Evolutionary conservation across 352 stramenopile species (phyloP), one percentile per base, ranked within the genome.

Genomic region (Pseudoperonospora humuli): DNA sequence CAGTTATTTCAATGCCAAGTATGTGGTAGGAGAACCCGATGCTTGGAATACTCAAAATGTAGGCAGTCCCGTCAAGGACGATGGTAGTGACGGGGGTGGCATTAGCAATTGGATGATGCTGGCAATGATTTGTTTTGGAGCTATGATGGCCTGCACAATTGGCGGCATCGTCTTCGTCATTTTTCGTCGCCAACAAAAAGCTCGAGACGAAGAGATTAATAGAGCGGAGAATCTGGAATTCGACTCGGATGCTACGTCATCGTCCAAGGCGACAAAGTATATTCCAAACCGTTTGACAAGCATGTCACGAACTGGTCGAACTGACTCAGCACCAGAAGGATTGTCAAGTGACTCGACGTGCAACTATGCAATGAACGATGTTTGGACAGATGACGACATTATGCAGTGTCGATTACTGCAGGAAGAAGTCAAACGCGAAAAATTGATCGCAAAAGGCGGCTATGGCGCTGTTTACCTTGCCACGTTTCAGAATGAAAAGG

Each of bases 381-480:
- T 90, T 9, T 70, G 77, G 7, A 84, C 64, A 13, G 72, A 89
- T 37, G 67, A 82, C 18, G 39, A 70, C 11, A 55, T 89, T 11
- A 39, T 81, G 15, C 58, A 67, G 21, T 76, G 61, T 25, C 56
- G 77, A 7, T 37, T 89, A 28, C 47, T 69, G 2, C 57, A 71
- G 18, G 55, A 67, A 29, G 71, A 84, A 35, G 61, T 89, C 10
- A 44, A 62, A 14, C 48, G 70, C n/a, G 47, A 53, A 3, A 39
- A 67, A 5, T 19, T 66, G 39, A 37, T 86, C 15, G 72, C 73
- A 0, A 66, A 57, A 7, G 76, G 76, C 7, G 76, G 73, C 19
- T 88, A 75, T 48, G 76, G 76, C 0, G 49, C 69, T 28, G 73
- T 88, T 1, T 79, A 80, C 28, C 19, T 78, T 3, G 76, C 73